Percentiles rank a stretch among this genome's conserved stretches.
Evolutionary conservation across 106 monocot species (phyloP).

Genomic region (Narthecium ossifragum): DNA sequence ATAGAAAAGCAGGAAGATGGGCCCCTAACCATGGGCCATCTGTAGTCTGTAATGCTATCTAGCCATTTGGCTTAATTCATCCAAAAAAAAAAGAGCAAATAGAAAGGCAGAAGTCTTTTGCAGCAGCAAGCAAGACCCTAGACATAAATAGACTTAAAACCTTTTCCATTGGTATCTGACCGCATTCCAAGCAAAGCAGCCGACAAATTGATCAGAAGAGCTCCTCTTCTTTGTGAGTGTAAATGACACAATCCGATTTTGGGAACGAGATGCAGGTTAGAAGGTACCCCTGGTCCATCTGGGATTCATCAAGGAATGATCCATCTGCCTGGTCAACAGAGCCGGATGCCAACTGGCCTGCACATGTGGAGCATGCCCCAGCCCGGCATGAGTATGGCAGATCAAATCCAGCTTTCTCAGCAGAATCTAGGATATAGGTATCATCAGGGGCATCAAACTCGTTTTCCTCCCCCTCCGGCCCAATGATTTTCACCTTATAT

Average conservation of each 20-base stretch:
- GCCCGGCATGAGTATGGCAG: conserved; percentile 35
- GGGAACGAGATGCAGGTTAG: conserved; percentile 29
- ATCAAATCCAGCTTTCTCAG: conserved; percentile 23
- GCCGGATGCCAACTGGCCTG: conserved; percentile 15
- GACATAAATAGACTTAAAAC: too few relatives aligned
- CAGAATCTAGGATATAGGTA: conserved; percentile 26
- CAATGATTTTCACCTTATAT: conserved; percentile 34
- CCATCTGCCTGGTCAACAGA: conserved; percentile 30
- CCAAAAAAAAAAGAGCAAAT: too few relatives aligned
- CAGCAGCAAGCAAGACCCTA: too few relatives aligned
- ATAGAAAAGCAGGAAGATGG: too few relatives aligned
- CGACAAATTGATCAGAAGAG: conserved; percentile 21
- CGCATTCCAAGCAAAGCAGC: too few relatives aligned
- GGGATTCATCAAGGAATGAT: conserved; percentile 26
- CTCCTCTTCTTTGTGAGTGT: conserved; percentile 29
- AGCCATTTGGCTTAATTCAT: too few relatives aligned
- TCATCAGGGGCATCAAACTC: conserved; percentile 33
- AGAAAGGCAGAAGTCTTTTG: too few relatives aligned
- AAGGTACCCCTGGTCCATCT: conserved; percentile 20
- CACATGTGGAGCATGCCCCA: conserved; percentile 31
- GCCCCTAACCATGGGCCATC: too few relatives aligned
- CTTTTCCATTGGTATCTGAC: too few relatives aligned
- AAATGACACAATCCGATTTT: conserved; percentile 21
- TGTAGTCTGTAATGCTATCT: too few relatives aligned
- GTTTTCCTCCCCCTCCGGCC: conserved; percentile 17